Evolutionary conservation across 768 basidiomycete genomes (phyloP).

Genomic region (Nevesoporus exiguus): DNA sequence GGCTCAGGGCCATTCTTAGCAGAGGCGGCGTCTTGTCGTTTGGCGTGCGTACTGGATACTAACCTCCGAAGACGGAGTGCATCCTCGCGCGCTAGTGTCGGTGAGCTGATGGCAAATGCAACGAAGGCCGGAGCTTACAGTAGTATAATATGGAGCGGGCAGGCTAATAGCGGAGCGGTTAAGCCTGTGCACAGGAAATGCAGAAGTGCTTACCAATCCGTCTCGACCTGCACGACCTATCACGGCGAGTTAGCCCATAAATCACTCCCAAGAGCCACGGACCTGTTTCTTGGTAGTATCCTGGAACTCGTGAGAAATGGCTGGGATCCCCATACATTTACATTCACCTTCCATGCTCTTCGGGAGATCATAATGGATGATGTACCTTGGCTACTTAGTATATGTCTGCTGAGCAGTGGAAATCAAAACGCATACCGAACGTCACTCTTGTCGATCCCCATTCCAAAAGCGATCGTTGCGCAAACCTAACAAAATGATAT

Average conservation of each 20-base stretch:
- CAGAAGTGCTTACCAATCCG: slow-evolving; percentile 49
- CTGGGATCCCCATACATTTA: not conserved
- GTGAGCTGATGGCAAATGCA: no score
- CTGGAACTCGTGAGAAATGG: slow-evolving; percentile 33
- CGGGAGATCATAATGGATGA: no score
- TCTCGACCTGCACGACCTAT: slow-evolving; percentile 78
- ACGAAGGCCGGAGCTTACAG: no score
- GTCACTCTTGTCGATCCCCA: slow-evolving; percentile 82
- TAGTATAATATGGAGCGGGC: no score
- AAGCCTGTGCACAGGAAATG: not conserved
- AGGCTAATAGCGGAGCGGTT: no score
- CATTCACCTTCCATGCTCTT: no score
- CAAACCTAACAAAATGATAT: slow-evolving; percentile 48
- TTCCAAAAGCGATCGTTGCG: slow-evolving; percentile 81
- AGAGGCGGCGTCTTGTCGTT: no score
- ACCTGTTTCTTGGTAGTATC: slow-evolving; percentile 89
- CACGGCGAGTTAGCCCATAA: slow-evolving; percentile 4
- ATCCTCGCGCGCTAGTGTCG: no score
- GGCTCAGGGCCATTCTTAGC: no score
- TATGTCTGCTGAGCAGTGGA: not conserved
- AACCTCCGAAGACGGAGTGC: no score
- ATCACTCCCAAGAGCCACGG: slow-evolving; percentile 11
- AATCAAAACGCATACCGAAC: slow-evolving; percentile 46
- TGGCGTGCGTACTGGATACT: no score
- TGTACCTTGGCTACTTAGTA: no score